Percentiles rank a stretch among this genome's conserved stretches.
phyloP scores from a whole-genome alignment of 192 early-diverging fungal genomes.

The Linnemannia exigua region DNA sequence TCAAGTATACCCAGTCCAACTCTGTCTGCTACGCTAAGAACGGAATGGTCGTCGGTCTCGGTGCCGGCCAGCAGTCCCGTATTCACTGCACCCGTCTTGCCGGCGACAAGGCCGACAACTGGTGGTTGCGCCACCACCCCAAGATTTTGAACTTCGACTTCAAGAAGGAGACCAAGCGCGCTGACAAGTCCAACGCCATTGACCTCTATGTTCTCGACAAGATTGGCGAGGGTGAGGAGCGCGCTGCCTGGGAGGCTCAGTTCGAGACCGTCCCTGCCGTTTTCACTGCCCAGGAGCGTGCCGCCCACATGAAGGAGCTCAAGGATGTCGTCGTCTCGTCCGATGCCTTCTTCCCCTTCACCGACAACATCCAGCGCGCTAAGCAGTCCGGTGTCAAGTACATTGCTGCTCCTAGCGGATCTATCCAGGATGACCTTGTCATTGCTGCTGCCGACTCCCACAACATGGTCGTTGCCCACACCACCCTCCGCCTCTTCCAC shows the following conservation, averaged over 20 bases:
- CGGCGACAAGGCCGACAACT: slow-evolving; percentile 99
- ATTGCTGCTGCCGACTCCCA: slow-evolving; percentile 86
- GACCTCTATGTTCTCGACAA: slow-evolving; percentile 94
- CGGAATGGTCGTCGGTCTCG: slow-evolving; percentile 97
- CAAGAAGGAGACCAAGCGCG: slow-evolving; percentile 89
- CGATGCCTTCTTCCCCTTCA: slow-evolving; percentile 99
- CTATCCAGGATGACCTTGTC: slow-evolving; percentile 89
- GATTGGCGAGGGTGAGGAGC: slow-evolving; percentile 82
- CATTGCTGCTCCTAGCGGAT: slow-evolving; percentile 93
- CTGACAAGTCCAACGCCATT: slow-evolving; percentile 98
- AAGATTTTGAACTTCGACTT: slow-evolving; percentile 92
- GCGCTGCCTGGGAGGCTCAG: slow-evolving; percentile 80
- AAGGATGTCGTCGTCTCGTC: slow-evolving; percentile 87
- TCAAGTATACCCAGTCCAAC: slow-evolving; percentile 99
- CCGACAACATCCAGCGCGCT: slow-evolving; percentile 94
- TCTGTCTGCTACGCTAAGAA: slow-evolving; percentile 99
- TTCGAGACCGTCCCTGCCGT: slow-evolving; percentile 87
- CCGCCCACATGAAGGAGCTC: slow-evolving; percentile 78
- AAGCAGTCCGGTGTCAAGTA: slow-evolving; percentile 86
- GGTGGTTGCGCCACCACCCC: slow-evolving; percentile 98
- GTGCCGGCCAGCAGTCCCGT: slow-evolving; percentile 98
- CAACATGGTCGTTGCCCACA: slow-evolving; percentile 89
- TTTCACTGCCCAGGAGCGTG: slow-evolving; percentile 86
- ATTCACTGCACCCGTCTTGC: slow-evolving; percentile 99
- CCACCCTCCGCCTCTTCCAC: slow-evolving; percentile 94